These are phyloP conservation scores for Penicillium sp. DNA, from an alignment of 2,329 filamentous ascomycete genomes.

Conservation along the genomic window DNA sequence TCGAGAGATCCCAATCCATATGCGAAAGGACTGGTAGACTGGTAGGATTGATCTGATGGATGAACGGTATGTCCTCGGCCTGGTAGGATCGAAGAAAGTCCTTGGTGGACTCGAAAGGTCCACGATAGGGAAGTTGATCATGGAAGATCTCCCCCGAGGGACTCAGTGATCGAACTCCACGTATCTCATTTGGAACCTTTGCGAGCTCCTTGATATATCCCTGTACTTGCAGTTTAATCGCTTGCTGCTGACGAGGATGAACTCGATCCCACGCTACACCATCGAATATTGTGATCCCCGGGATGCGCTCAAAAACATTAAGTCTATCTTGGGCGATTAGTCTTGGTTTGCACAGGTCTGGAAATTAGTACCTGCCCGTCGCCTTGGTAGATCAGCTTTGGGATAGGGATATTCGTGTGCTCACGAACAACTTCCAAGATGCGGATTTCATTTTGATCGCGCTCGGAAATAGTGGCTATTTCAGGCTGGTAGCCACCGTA, in stretches of 20 bases:
- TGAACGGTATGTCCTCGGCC: background rate
- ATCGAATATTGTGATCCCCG: constrained; percentile 3
- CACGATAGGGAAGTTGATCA: constrained; percentile 4
- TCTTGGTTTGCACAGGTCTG: background rate
- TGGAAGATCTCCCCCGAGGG: constrained; percentile 1
- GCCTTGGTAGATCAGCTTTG: constrained; percentile 2
- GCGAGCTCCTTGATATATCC: constrained; percentile 5
- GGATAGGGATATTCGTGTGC: constrained; percentile 1
- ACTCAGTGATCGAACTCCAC: constrained; percentile 2
- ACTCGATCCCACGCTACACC: constrained; percentile 1
- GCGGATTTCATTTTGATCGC: constrained; percentile 4
- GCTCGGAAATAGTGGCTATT: background rate
- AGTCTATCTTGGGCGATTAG: constrained; percentile 1
- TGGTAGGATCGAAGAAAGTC: constrained; percentile 3
- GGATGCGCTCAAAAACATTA: constrained; percentile 7
- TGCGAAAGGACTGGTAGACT: constrained; percentile 3
- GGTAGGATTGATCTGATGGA: constrained; percentile 5
- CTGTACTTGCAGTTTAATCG: constrained; percentile 3
- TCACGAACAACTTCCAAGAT: background rate
- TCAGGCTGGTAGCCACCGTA: constrained; percentile 4
- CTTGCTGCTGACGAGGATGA: constrained; percentile 3
- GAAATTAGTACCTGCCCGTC: background rate
- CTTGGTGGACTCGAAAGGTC: constrained; percentile 2
- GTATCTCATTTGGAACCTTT: constrained; percentile 1
- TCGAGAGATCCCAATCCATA: constrained; percentile 8